phyloP scores from a whole-genome alignment of 1,139 yeast species.

The Yamadazyma triangularis region DNA sequence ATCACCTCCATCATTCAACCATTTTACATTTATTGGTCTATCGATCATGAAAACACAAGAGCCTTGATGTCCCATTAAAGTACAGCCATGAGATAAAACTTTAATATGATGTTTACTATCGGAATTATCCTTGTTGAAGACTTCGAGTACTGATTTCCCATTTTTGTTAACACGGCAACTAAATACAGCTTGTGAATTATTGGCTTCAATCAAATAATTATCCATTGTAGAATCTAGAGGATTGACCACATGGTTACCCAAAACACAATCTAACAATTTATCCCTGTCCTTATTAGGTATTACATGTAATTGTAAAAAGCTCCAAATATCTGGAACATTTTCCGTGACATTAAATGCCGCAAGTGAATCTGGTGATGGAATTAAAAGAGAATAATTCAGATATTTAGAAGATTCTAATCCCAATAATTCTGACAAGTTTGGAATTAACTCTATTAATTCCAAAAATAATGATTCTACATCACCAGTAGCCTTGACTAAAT shows the following conservation, averaged over 20 bases:
- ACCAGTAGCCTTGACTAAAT: constrained; percentile 47
- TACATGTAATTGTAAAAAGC: constrained; percentile 64
- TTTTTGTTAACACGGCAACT: constrained; percentile 7
- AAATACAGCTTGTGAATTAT: constrained; percentile 6
- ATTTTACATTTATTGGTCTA: constrained; percentile 48
- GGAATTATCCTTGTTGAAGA: constrained; percentile 16
- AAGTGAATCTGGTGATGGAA: constrained; percentile 65
- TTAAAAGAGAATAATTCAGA: constrained; percentile 58
- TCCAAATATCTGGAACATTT: constrained; percentile 39
- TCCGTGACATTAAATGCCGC: constrained; percentile 48
- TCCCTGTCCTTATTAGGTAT: constrained; percentile 50
- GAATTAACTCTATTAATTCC: constrained; percentile 40
- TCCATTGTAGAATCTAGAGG: too few relatives aligned
- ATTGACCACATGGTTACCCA: constrained; percentile 6
- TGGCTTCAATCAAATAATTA: constrained; percentile 6
- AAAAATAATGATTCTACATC: constrained; percentile 41
- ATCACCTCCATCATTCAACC: constrained; percentile 50
- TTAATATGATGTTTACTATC: constrained; percentile 60
- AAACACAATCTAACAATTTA: constrained; percentile 28
- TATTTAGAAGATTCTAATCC: constrained; percentile 15
- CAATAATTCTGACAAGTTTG: constrained; percentile 19
- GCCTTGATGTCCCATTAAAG: constrained; percentile 30
- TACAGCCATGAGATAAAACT: constrained; percentile 64
- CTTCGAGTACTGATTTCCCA: constrained; percentile 8
- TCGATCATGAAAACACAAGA: constrained; percentile 69